Evolutionary conservation across 345 rosid genomes (phyloP).

Genomic region (Eucalyptus decipiens): DNA sequence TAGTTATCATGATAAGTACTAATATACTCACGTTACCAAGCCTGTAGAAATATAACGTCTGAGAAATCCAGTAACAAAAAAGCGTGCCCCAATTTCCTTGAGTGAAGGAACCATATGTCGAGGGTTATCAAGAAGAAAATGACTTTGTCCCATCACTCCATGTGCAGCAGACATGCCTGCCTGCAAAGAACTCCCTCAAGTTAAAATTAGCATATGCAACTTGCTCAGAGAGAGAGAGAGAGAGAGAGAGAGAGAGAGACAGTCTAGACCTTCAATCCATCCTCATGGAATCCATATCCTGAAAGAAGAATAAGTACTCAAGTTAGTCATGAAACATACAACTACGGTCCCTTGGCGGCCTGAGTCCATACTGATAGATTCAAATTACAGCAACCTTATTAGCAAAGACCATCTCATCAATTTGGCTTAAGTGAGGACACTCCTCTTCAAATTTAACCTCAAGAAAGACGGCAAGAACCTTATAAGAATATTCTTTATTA

Average conservation of each 20-base stretch:
- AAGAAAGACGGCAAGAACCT: neutral
- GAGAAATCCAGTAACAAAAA: slow-evolving; percentile 66
- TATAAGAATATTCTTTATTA: neutral
- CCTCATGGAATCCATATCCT: slow-evolving; percentile 97
- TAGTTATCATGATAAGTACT: neutral
- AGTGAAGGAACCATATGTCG: slow-evolving; percentile 74
- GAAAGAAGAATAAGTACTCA: slow-evolving; percentile 1
- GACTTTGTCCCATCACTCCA: slow-evolving; percentile 37
- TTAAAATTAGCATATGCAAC: neutral
- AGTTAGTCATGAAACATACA: neutral
- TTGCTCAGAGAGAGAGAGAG: neutral
- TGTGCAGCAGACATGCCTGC: slow-evolving; percentile 69
- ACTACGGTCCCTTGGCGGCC: neutral
- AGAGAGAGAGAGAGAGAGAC: neutral
- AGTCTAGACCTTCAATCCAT: slow-evolving; percentile 64
- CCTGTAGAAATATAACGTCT: slow-evolving; percentile 59
- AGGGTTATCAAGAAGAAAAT: slow-evolving; percentile 39
- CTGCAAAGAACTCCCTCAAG: slow-evolving; percentile 13
- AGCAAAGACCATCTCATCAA: neutral
- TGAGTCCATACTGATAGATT: neutral
- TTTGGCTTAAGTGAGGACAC: neutral
- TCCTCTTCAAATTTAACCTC: neutral
- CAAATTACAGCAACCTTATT: neutral
- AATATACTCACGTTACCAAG: slow-evolving; percentile 43
- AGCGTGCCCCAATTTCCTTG: slow-evolving; percentile 62